These are phyloP conservation scores for Penicillium cosmopolitanum DNA, from an alignment of 495 filamentous ascomycete genomes.

Conservation along the genomic window DNA sequence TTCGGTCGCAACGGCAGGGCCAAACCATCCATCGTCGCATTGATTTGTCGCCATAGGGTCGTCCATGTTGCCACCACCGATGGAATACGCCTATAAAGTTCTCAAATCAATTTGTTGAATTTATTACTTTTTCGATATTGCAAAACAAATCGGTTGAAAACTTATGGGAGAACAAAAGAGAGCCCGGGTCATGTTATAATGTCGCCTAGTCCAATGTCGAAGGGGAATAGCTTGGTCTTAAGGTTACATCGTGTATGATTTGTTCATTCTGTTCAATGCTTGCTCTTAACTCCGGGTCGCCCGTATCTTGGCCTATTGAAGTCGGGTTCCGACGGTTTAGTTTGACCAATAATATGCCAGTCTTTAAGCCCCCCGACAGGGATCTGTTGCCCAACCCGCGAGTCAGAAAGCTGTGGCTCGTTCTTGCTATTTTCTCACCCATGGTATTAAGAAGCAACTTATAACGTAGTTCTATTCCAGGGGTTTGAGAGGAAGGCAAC, in stretches of 20 bases:
- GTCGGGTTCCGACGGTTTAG: background rate
- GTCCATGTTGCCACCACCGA: background rate
- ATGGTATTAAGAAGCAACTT: no score
- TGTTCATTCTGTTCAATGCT: background rate
- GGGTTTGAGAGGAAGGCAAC: no score
- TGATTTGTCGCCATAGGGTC: background rate
- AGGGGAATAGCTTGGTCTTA: background rate
- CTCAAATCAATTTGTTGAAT: background rate
- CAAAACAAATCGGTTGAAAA: no score
- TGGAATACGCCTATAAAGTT: no score
- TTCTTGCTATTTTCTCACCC: no score
- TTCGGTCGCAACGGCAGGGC: conserved; percentile 16
- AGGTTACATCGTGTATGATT: conserved; percentile 2
- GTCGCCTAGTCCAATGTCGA: background rate
- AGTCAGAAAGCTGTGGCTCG: no score
- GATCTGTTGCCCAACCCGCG: background rate
- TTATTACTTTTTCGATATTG: background rate
- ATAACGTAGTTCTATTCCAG: no score
- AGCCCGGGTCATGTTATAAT: no score
- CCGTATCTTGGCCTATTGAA: background rate
- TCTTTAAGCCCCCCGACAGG: background rate
- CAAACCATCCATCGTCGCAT: conserved; percentile 21
- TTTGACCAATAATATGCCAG: background rate
- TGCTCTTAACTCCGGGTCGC: background rate
- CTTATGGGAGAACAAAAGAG: no score